Evolutionary conservation across 352 stramenopile genomes (phyloP).

Genomic region (Phytophthora constricta): DNA sequence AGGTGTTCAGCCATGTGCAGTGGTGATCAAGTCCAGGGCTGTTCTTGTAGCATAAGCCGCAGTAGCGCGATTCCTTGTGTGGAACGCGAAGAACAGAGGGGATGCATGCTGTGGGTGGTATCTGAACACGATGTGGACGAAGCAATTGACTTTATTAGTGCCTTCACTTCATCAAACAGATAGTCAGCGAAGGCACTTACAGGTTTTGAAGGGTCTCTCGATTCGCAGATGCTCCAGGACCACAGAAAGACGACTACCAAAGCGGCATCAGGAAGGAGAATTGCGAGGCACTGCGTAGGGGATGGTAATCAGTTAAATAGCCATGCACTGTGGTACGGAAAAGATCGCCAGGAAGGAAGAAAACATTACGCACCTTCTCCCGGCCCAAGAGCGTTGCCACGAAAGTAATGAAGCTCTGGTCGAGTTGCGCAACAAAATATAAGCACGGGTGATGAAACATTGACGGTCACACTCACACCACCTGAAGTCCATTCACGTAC

Average conservation of each 20-base stretch:
- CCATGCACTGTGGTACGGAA: too few species aligned
- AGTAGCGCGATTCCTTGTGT: slow-evolving; percentile 77
- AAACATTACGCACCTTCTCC: slow-evolving; percentile 49
- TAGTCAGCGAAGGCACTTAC: slow-evolving; percentile 30
- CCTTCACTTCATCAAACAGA: neutral
- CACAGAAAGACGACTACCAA: slow-evolving; percentile 62
- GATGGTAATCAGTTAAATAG: neutral
- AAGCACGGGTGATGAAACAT: neutral
- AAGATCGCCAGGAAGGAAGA: too few species aligned
- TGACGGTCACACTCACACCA: neutral
- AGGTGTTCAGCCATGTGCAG: slow-evolving; percentile 90
- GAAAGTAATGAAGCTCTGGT: slow-evolving; percentile 72
- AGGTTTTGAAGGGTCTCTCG: slow-evolving; percentile 58
- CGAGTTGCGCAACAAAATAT: neutral
- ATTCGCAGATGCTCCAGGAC: slow-evolving; percentile 78
- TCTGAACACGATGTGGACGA: slow-evolving; percentile 27
- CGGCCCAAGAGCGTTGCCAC: slow-evolving; percentile 59
- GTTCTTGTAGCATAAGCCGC: slow-evolving; percentile 84
- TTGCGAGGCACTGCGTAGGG: slow-evolving; percentile 51
- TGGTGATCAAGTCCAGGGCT: slow-evolving; percentile 84
- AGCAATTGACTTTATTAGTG: neutral
- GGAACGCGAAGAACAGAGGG: slow-evolving; percentile 56
- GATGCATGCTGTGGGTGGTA: slow-evolving; percentile 28
- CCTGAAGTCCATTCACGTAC: slow-evolving; percentile 33
- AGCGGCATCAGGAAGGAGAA: slow-evolving; percentile 69